Percentiles rank a stretch among this genome's conserved stretches.
These are phyloP conservation scores for Leishmania tropica DNA, from an alignment of 208 protist species.

Conservation along the genomic window DNA sequence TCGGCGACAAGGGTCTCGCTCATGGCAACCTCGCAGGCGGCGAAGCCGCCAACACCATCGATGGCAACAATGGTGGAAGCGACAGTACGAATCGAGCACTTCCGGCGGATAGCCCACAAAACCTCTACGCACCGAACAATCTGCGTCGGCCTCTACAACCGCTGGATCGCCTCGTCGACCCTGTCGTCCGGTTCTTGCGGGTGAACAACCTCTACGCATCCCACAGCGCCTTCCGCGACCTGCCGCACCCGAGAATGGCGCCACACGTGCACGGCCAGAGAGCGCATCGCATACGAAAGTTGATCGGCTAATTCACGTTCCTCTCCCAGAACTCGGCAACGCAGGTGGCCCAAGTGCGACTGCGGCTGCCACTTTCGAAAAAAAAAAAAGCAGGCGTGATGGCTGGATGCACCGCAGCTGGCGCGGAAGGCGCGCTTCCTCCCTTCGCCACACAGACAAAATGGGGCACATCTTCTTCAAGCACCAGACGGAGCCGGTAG, in stretches of 20 bases:
- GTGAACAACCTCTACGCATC: conserved; percentile 65
- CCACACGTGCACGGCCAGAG: conserved; percentile 17
- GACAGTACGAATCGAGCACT: not conserved
- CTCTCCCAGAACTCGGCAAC: not conserved
- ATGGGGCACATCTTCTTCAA: conserved; percentile 33
- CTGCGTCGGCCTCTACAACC: conserved; percentile 21
- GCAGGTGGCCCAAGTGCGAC: not conserved
- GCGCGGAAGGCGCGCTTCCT: not conserved
- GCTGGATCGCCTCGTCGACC: conserved; percentile 45
- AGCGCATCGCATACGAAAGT: conserved; percentile 32
- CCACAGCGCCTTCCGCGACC: conserved; percentile 42
- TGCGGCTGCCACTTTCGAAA: too few relatives aligned
- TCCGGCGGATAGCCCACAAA: too few relatives aligned
- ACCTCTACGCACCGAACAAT: not conserved
- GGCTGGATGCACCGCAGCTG: too few relatives aligned
- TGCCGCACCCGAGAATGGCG: conserved; percentile 32
- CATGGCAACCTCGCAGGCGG: conserved; percentile 11
- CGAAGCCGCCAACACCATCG: not conserved
- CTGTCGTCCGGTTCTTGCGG: conserved; percentile 49
- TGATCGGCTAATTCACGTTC: conserved; percentile 34
- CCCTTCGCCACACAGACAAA: not conserved
- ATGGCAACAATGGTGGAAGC: not conserved
- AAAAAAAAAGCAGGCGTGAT: too few relatives aligned
- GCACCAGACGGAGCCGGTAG: conserved; percentile 47
- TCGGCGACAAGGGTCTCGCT: conserved; percentile 8